A percentile compares a stretch with the other conserved stretches of the same genome.
phyloP scores from a whole-genome alignment of 2,329 filamentous ascomycete genomes.

The Fusarium temperatum region DNA sequence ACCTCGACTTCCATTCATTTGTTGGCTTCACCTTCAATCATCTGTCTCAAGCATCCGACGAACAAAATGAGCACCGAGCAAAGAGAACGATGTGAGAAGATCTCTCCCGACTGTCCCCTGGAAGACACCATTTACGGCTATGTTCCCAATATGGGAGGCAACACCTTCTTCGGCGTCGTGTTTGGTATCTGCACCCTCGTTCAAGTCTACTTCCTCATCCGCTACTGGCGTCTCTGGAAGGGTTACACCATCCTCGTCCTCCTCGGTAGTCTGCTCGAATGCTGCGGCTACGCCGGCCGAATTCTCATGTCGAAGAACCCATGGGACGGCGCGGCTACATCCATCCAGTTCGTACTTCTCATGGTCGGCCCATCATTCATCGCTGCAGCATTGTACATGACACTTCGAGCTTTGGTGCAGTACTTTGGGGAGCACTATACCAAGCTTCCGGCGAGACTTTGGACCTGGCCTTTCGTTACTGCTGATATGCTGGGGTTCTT shows the following conservation, averaged over 20 bases:
- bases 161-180: not conserved
- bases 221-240: not conserved
- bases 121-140: not conserved
- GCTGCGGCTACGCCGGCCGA: not conserved
- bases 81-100: not conserved
- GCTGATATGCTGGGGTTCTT: not conserved
- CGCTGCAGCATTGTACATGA: not conserved
- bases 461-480: not conserved
- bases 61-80: not conserved
- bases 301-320: not conserved
- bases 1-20: not conserved
- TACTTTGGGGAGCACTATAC: not conserved
- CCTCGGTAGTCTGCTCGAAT: not conserved
- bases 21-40: accelerated
- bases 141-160: not conserved
- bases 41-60: accelerated
- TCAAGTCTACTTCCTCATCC: not conserved
- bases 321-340: not conserved
- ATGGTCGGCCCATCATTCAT: not conserved
- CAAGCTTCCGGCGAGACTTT: not conserved
- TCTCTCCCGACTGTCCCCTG: not conserved
- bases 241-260: not conserved
- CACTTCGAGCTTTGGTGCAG: not conserved
- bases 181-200: not conserved
- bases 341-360: not conserved